phyloP scores from a whole-genome alignment of 2,329 filamentous ascomycete species.

The Capronia americana region DNA sequence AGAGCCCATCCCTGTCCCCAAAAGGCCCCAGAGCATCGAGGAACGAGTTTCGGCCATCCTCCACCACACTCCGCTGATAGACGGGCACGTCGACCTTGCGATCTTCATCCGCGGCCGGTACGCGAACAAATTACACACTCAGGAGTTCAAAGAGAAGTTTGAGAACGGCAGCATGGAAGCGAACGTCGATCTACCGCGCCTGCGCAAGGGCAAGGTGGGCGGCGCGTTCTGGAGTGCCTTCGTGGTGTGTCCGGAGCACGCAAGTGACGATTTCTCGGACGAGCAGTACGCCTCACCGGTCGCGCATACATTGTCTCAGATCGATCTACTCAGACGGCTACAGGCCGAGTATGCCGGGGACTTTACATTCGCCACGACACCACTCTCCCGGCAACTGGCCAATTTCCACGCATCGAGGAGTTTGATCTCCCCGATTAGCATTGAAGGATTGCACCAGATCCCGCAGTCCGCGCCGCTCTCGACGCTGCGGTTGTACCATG shows the following conservation, averaged over 20 bases:
- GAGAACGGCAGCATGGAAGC: constrained; percentile 69
- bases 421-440: constrained; percentile 77
- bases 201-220: constrained; percentile 73
- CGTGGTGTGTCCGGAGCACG: constrained; percentile 75
- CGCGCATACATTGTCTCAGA: constrained; percentile 72
- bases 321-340: constrained; percentile 74
- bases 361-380: constrained; percentile 64
- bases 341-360: constrained; percentile 67
- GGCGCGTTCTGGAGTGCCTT: constrained; percentile 95
- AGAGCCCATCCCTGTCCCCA: constrained; percentile 18
- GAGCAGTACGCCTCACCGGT: constrained; percentile 57
- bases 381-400: constrained; percentile 62
- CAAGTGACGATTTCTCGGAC: constrained; percentile 51
- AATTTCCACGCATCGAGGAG: constrained; percentile 65
- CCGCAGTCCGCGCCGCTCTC: constrained; percentile 73
- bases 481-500: constrained; percentile 76
- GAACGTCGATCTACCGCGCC: constrained; percentile 81
- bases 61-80: constrained; percentile 59
- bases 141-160: constrained; percentile 77
- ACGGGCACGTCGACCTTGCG: constrained; percentile 89
- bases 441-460: constrained; percentile 92
- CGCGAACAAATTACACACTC: constrained; percentile 77
- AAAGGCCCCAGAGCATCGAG: constrained; percentile 41
- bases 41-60: constrained; percentile 54
- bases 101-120: constrained; percentile 71